These are phyloP conservation scores for Penicillium sp. DNA, from an alignment of 2,329 filamentous ascomycete species.

Conservation along the genomic window DNA sequence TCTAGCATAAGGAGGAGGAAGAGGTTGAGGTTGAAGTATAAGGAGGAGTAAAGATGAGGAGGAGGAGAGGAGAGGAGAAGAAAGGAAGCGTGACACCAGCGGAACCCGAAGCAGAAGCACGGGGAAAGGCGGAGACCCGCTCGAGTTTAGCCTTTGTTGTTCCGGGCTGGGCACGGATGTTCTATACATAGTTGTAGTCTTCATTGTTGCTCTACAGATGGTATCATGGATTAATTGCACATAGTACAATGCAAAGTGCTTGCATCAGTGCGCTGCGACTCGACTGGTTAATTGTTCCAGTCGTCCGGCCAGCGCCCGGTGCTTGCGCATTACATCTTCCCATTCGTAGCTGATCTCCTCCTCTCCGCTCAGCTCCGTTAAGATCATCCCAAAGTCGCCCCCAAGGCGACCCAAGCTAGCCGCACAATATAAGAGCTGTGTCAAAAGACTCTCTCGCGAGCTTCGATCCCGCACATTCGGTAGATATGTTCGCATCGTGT, in stretches of 20 bases:
- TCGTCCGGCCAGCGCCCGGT: constrained; percentile 80
- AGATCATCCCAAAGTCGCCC: constrained; percentile 87
- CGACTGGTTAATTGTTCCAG: constrained; percentile 45
- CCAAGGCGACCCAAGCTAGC: constrained; percentile 87
- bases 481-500: constrained; percentile 75
- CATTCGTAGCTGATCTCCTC: constrained; percentile 65
- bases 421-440: constrained; percentile 91
- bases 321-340: constrained; percentile 87
- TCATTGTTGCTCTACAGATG: not conserved
- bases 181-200: not conserved
- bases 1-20: constrained; percentile 3
- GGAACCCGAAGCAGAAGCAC: no score
- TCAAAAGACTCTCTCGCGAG: constrained; percentile 83
- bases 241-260: not conserved
- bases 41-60: not conserved
- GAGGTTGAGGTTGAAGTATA: not conserved
- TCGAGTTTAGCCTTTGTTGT: not conserved
- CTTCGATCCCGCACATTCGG: constrained; percentile 80
- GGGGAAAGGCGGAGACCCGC: constrained; percentile 25
- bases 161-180: no score
- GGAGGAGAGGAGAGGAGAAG: not conserved
- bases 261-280: constrained; percentile 21
- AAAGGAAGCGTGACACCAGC: constrained; percentile 17
- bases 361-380: constrained; percentile 64
- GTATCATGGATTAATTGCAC: not conserved